These are phyloP conservation scores for Aspergillus awamori DNA, from an alignment of 2,329 filamentous ascomycete species.

Conservation along the genomic window DNA sequence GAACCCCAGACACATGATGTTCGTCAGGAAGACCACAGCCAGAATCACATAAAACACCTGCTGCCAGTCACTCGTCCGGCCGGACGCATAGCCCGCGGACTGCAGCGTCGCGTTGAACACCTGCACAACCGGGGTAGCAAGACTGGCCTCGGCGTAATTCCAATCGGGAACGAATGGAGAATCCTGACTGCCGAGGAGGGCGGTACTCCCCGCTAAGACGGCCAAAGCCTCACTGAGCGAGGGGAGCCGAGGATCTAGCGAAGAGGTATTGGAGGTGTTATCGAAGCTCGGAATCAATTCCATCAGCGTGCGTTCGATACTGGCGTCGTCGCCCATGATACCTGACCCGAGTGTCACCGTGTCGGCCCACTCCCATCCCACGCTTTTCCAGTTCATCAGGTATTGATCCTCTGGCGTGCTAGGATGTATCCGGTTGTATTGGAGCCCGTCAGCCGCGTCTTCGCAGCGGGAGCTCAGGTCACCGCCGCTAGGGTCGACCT, in stretches of 20 bases:
- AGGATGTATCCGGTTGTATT: constrained; percentile 55
- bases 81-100: constrained; percentile 71
- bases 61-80: constrained; percentile 64
- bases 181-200: constrained; percentile 62
- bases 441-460: constrained; percentile 55
- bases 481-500: constrained; percentile 59
- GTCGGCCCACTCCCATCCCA: constrained; percentile 58
- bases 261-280: constrained; percentile 29
- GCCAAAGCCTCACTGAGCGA: constrained; percentile 75
- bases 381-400: constrained; percentile 57
- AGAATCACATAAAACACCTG: constrained; percentile 69
- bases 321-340: constrained; percentile 57
- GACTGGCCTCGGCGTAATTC: constrained; percentile 46
- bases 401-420: constrained; percentile 38
- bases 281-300: constrained; percentile 54
- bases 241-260: constrained; percentile 58
- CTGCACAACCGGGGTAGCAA: constrained; percentile 55
- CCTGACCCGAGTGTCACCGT: constrained; percentile 62
- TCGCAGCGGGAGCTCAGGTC: constrained; percentile 66
- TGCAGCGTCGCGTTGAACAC: constrained; percentile 66
- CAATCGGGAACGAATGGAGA: constrained; percentile 65
- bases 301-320: constrained; percentile 61
- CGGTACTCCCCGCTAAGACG: constrained; percentile 67
- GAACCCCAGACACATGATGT: constrained; percentile 67
- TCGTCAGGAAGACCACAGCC: constrained; percentile 66